phyloP scores from a whole-genome alignment of 305 asterid species.

The Striga hermonthica region DNA sequence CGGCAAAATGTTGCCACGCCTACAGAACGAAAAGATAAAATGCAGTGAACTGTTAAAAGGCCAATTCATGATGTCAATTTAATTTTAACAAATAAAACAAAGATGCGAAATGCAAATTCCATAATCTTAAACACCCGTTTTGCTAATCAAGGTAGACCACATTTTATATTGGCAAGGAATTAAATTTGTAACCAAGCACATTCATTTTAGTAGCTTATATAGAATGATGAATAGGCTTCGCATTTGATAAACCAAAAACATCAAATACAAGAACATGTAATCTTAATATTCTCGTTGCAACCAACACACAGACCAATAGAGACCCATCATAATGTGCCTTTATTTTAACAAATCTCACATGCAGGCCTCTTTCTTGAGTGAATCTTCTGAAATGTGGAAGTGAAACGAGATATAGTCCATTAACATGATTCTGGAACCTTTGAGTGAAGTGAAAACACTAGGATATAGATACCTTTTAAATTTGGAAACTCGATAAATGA shows the following conservation, averaged over 20 bases:
- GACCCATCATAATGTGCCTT: background rate
- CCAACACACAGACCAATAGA: background rate
- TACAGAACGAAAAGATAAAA: conserved; percentile 16
- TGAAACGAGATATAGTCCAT: no score
- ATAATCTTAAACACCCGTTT: no score
- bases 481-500: background rate
- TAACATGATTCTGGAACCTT: background rate
- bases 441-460: background rate
- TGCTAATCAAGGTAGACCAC: background rate
- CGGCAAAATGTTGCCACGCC: conserved; percentile 98
- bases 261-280: background rate
- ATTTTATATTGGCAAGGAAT: background rate
- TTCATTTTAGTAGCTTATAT: background rate
- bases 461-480: background rate
- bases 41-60: background rate
- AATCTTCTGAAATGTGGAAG: background rate
- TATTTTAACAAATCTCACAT: background rate
- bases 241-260: background rate
- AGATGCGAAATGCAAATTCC: background rate
- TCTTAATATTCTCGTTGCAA: background rate
- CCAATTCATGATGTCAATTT: background rate
- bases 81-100: background rate
- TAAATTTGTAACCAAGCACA: background rate
- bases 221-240: background rate
- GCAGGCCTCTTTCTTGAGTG: background rate